Base-by-base conservation (phyloP, 805 yeast species). In the Pichia californica region DNA sequence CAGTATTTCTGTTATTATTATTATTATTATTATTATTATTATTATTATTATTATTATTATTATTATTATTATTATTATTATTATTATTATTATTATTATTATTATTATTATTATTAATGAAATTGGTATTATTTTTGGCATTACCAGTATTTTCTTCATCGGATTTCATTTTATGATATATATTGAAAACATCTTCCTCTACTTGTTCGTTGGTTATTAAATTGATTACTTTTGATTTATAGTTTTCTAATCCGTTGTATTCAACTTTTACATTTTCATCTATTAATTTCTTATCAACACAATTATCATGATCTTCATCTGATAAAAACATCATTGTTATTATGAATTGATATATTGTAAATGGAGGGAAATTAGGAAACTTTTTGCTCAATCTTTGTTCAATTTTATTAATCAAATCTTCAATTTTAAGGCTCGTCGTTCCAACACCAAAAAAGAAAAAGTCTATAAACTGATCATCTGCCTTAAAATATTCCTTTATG, bases 321-420 rank as follows among this genome's bases (percentile, higher is more conserved):
- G 39, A 3, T 42, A 34, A 27, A 51, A 49, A 5, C 10, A 46
- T 36, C 7, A 59, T 28, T 1, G 54, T 50, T 1, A 42, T 33
- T 1, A 43, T 43, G 16, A 61, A 41, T 41, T 52, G 55, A 18
- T 36, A 40, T 7, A 61, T 53, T 1, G 64, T 61, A 40, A 59
- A 61, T 4, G 66, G 66, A 1, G 66, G 66, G 1, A 62, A 55
- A 2, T 38, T 38, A 0, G 31, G 15, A 31, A 59, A 60, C n/a
- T 45, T 43, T 4, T 10, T 14, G 7, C 5, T 13, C 5, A 37
- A 15, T 28, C 10, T 16, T 16, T 19, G 9, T 7, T 30, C 35
- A 11, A 55, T 32, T 30, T 56, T 42, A 6, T 41, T 30, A 6
- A 51, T 38, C 27, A 52, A 45, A 13, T 44, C 42, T 7, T 41